Evolutionary conservation across 768 basidiomycete genomes (phyloP).

Genomic region (Leucosporidium creatinivorum): DNA sequence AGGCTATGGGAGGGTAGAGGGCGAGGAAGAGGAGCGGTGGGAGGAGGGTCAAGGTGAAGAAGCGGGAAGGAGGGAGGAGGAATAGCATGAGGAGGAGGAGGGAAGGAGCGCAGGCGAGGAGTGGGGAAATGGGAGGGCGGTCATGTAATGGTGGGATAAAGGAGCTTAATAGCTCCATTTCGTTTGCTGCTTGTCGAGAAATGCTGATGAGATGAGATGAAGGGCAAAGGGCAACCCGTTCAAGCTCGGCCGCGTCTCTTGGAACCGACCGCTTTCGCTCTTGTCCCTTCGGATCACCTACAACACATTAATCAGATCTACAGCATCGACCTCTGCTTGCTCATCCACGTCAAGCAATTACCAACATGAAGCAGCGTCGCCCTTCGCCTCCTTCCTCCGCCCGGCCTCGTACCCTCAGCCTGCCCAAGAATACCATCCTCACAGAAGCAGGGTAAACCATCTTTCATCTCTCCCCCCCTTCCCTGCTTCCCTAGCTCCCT

Average conservation of each 20-base stretch:
- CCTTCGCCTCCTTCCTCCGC: background rate
- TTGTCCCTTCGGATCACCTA: too few relatives aligned
- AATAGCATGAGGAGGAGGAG: background rate
- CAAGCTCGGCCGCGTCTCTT: background rate
- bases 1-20: background rate
- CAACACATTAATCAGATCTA: background rate
- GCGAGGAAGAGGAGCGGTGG: background rate
- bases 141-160: background rate
- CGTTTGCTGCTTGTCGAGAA: too few relatives aligned
- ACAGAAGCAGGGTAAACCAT: constrained; percentile 24
- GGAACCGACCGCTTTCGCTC: background rate
- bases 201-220: background rate
- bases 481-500: too few relatives aligned
- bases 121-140: background rate
- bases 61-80: background rate
- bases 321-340: background rate
- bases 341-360: background rate
- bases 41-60: background rate
- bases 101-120: background rate
- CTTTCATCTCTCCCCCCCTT: too few relatives aligned
- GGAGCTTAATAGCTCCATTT: background rate
- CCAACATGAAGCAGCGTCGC: background rate
- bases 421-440: constrained; percentile 22
- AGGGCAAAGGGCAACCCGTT: background rate
- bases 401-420: background rate